Evolutionary conservation across 2,329 filamentous ascomycete species (phyloP).

Genomic region (Colletotrichum sp.): DNA sequence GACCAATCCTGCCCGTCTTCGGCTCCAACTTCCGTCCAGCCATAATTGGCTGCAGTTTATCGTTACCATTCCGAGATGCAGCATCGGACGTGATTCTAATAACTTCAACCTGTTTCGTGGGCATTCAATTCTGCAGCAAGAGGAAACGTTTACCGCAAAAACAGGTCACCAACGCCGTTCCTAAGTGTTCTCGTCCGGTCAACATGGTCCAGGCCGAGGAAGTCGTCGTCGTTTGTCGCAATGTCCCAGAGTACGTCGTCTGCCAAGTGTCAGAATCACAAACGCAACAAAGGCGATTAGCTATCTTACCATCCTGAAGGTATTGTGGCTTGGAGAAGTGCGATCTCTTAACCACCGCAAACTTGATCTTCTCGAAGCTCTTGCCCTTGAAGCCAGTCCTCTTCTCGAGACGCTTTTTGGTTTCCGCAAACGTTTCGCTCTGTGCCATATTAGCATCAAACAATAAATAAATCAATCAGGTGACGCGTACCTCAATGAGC

Average conservation of each 20-base stretch:
- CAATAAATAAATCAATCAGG: background rate
- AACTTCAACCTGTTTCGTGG: background rate
- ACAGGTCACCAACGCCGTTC: slow-evolving; percentile 68
- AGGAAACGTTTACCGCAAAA: slow-evolving; percentile 48
- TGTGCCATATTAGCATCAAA: slow-evolving; percentile 35
- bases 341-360: slow-evolving; percentile 77
- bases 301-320: slow-evolving; percentile 80
- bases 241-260: slow-evolving; percentile 64
- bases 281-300: background rate
- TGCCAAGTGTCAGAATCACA: slow-evolving; percentile 29
- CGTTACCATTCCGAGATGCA: background rate
- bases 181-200: slow-evolving; percentile 64
- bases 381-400: slow-evolving; percentile 96
- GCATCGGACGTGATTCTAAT: background rate
- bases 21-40: background rate
- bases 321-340: slow-evolving; percentile 81
- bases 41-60: background rate
- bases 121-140: background rate
- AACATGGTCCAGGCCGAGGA: slow-evolving; percentile 69
- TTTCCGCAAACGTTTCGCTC: slow-evolving; percentile 88
- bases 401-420: slow-evolving; percentile 92
- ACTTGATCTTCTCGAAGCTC: slow-evolving; percentile 98
- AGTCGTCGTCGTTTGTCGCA: slow-evolving; percentile 60
- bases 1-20: background rate
- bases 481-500: slow-evolving; percentile 72